Percentiles rank a stretch among this genome's conserved stretches.
Evolutionary conservation across 2,329 filamentous ascomycete species (phyloP).

Genomic region (Diaporthe eres): DNA sequence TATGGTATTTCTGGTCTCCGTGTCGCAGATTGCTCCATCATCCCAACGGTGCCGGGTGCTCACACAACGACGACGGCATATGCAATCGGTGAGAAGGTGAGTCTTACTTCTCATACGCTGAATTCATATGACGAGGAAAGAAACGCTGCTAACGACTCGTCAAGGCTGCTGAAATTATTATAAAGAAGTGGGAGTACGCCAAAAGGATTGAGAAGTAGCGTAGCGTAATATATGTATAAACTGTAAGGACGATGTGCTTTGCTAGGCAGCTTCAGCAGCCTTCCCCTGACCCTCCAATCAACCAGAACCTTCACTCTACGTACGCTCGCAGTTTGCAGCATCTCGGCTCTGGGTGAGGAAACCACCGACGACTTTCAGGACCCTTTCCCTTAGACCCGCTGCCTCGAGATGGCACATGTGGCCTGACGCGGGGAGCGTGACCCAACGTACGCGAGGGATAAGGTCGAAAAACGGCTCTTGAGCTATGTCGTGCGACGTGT

Average conservation of each 20-base stretch:
- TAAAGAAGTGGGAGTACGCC: not conserved
- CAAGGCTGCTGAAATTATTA: slow-evolving; percentile 14
- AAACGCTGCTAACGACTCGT: not conserved
- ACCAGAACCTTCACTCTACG: too few relatives aligned
- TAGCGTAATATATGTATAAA: not conserved
- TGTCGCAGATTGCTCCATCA: slow-evolving; percentile 22
- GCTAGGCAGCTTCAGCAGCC: too few relatives aligned
- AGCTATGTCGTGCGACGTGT: slow-evolving; percentile 46
- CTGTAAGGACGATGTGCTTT: too few relatives aligned
- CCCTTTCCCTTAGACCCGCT: not conserved
- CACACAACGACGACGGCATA: slow-evolving; percentile 19
- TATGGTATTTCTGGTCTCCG: slow-evolving; percentile 16
- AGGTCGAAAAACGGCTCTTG: slow-evolving; percentile 25
- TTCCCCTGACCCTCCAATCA: too few relatives aligned
- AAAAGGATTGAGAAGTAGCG: not conserved
- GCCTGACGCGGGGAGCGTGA: not conserved
- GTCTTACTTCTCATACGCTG: not conserved
- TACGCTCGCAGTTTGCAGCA: too few relatives aligned
- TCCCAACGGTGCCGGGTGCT: slow-evolving; percentile 11
- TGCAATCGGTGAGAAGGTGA: slow-evolving; percentile 13
- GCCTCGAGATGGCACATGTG: slow-evolving; percentile 24
- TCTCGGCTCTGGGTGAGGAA: slow-evolving; percentile 1
- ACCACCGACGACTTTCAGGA: slow-evolving; percentile 3
- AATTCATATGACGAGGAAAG: not conserved
- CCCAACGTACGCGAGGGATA: slow-evolving; percentile 1